Base-by-base conservation (phyloP, 2,329 filamentous ascomycete species). In the Bipolaris sorokiniana region DNA sequence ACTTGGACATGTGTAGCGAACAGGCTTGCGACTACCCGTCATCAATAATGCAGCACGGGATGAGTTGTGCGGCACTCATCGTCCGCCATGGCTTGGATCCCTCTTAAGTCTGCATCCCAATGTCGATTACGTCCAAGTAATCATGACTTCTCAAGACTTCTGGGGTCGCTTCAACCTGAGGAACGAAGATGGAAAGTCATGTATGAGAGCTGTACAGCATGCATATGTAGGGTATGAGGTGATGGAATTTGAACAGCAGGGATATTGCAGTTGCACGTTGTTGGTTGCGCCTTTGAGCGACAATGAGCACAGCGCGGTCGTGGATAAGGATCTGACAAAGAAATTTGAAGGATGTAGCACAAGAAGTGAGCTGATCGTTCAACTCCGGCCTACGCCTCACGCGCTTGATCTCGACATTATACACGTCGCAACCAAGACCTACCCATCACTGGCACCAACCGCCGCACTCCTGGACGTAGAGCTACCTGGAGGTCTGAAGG, bases 371-470 rank as follows among this genome's bases (percentile, higher is more conserved):
- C 22, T 54, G 10, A 64, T 75, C 6, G 48, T 74, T 6, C 73
- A 75, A 48, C 37, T 75, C n/a, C 66, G 73, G 3, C 67, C 72
- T 6, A 6, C 48, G 6, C 62, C 59, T 45, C 64, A 73, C 53
- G 51, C 60, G 0, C 58, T 74, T 3, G 62, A 72, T 41, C 42
- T 71, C n/a, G 7, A 50, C 7, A 62, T 71, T 11, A 42, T 59
- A 3, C 41, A 33, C 3, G 60, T 58, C 15, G 75, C 75, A 4
- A 61, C 47, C 37, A 36, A 16, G 0, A 58, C 53, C 1, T 75
- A 76, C 46, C 51, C 64, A 1, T n/a, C 16, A 3, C 53, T 68
- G 16, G 71, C 64, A n/a, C 74, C 76, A 1, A 49, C 7, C 5
- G 48, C 63, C 22, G 46, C 48, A 41, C 18, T 10, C 5, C 46